A percentile compares a stretch with the other conserved stretches of the same genome.
Conservation (phyloP, 306 rosid species). For the Hippophae gyantsensis region DNA sequence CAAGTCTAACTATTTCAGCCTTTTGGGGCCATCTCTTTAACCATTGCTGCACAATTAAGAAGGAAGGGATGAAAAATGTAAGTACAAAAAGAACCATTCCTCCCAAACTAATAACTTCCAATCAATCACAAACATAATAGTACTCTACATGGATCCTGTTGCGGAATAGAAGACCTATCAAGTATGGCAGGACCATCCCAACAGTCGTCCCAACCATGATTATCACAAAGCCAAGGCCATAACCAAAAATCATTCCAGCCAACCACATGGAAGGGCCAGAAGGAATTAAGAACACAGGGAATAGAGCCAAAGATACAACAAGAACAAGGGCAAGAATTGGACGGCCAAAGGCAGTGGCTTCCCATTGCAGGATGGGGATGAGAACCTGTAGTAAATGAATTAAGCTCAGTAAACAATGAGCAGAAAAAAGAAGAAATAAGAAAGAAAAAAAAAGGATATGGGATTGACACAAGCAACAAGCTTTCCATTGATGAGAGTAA, state of each 20-base stretch:
- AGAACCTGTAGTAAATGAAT: constrained; percentile 42
- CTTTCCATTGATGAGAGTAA: not conserved
- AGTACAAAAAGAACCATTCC: not conserved
- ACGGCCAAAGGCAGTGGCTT: constrained; percentile 95
- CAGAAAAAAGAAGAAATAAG: not conserved
- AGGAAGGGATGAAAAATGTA: constrained; percentile 5
- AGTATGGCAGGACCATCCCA: constrained; percentile 95
- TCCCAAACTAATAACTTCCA: not conserved
- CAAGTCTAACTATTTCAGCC: constrained; percentile 86
- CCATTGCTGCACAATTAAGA: constrained; percentile 62
- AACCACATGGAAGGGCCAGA: constrained; percentile 99
- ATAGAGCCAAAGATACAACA: constrained; percentile 79
- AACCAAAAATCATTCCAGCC: constrained; percentile 98
- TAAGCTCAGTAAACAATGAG: constrained; percentile 7
- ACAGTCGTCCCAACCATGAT: constrained; percentile 95
- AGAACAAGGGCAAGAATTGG: constrained; percentile 84
- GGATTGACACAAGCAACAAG: not conserved
- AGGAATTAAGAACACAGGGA: constrained; percentile 78
- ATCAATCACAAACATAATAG: not conserved
- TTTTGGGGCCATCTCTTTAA: constrained; percentile 82
- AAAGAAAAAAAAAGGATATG: constrained; percentile 7
- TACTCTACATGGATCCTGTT: constrained; percentile 81
- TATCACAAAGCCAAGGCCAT: constrained; percentile 82
- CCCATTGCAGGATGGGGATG: constrained; percentile 87
- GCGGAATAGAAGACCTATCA: constrained; percentile 71